Conservation (phyloP, 805 yeast species). For the Wickerhamomyces bisporus region DNA sequence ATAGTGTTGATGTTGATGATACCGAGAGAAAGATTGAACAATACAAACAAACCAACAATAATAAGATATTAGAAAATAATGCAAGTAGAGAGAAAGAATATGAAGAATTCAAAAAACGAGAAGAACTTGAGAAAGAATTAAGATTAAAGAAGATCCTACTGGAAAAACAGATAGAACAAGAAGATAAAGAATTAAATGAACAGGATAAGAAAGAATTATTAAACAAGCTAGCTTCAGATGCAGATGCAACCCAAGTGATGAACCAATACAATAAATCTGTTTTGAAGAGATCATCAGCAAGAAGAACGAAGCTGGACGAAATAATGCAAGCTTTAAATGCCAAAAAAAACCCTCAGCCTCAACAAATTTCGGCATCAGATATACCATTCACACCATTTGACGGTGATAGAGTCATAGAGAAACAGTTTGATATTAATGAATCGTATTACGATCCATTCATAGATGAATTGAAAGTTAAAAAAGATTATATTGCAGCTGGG, state of each 20-base stretch:
- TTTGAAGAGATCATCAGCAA: slow-evolving; percentile 57
- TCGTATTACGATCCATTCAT: slow-evolving; percentile 62
- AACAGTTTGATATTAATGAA: slow-evolving; percentile 43
- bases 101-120: slow-evolving; percentile 55
- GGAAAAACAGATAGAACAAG: slow-evolving; percentile 63
- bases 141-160: slow-evolving; percentile 42
- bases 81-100: slow-evolving; percentile 67
- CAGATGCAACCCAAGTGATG: slow-evolving; percentile 43
- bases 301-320: slow-evolving; percentile 47
- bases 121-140: slow-evolving; percentile 66
- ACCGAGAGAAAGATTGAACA: slow-evolving; percentile 62
- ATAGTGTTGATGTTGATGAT: slow-evolving; percentile 61
- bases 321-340: slow-evolving; percentile 31
- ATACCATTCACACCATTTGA: slow-evolving; percentile 91
- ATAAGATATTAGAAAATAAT: slow-evolving; percentile 71
- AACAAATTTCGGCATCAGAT: slow-evolving; percentile 10
- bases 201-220: slow-evolving; percentile 53
- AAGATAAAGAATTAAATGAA: slow-evolving; percentile 47
- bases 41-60: slow-evolving; percentile 70
- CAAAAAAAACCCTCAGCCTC: slow-evolving; percentile 21
- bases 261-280: slow-evolving; percentile 47
- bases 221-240: slow-evolving; percentile 38
- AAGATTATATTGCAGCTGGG: slow-evolving; percentile 80
- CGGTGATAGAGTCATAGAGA: slow-evolving; percentile 69
- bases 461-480: slow-evolving; percentile 46